Evolutionary conservation across 106 monocot species (phyloP).

Genomic region (Cymbidium sinense): DNA sequence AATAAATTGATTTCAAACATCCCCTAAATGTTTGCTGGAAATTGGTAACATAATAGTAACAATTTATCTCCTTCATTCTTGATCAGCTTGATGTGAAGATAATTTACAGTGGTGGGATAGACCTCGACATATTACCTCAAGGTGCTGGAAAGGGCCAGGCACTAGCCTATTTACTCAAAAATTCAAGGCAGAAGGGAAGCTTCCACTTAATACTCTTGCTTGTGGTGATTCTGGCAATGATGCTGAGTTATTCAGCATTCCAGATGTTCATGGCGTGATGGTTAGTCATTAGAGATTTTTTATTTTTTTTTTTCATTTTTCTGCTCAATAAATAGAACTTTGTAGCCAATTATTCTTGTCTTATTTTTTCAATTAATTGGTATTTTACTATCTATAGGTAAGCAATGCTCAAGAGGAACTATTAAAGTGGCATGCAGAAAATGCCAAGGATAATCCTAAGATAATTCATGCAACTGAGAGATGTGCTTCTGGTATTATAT

Average conservation of each 20-base stretch:
- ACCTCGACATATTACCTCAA: constrained; percentile 75
- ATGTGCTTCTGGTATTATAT: constrained; percentile 91
- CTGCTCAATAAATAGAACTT: neutral
- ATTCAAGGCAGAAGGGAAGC: constrained; percentile 42
- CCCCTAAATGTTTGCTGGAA: neutral
- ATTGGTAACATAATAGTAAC: neutral
- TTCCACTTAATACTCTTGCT: constrained; percentile 69
- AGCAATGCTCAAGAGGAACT: constrained; percentile 95
- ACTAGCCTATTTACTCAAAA: constrained; percentile 72
- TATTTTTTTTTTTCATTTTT: neutral
- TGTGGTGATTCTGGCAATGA: constrained; percentile 99
- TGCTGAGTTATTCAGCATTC: constrained; percentile 80
- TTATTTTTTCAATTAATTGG: neutral
- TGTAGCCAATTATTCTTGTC: neutral
- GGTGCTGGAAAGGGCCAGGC: constrained; percentile 95
- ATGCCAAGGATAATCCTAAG: constrained; percentile 71
- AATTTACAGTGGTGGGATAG: constrained; percentile 76
- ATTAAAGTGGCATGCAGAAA: constrained; percentile 71
- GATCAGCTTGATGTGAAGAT: constrained; percentile 87
- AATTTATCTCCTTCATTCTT: constrained; percentile 6
- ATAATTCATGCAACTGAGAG: constrained; percentile 77
- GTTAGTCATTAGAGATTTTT: constrained; percentile 26
- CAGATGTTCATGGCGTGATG: constrained; percentile 90
- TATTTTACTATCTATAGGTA: constrained; percentile 46
- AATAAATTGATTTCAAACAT: no score